A percentile compares a stretch with the other conserved stretches of the same genome.
These are phyloP conservation scores for Phytophthora pisi DNA, from an alignment of 352 stramenopile genomes.

Conservation along the genomic window DNA sequence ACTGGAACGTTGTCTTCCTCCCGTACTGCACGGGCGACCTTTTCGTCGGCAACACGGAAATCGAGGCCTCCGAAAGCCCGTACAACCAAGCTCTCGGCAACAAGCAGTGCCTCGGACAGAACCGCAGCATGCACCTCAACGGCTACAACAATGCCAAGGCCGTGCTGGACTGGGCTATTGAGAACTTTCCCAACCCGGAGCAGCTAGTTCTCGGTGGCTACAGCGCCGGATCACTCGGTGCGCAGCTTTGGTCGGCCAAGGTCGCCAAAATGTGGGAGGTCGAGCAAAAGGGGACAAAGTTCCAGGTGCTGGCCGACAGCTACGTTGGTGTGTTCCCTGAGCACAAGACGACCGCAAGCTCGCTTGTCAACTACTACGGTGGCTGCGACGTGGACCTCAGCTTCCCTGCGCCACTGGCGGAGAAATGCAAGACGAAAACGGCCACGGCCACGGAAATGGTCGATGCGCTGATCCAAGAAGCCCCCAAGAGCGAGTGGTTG, in stretches of 20 bases:
- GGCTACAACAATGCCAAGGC: constrained; percentile 65
- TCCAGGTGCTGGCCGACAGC: constrained; percentile 51
- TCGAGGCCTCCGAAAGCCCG: constrained; percentile 23
- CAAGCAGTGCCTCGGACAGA: constrained; percentile 37
- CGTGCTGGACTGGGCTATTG: constrained; percentile 55
- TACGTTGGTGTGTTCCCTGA: constrained; percentile 58
- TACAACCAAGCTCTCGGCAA: constrained; percentile 44
- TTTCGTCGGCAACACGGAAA: constrained; percentile 46
- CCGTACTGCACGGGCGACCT: constrained; percentile 75
- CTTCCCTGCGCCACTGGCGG: constrained; percentile 25
- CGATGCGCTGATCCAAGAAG: constrained; percentile 34
- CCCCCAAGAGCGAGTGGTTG: constrained; percentile 44
- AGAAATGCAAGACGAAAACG: constrained; percentile 37
- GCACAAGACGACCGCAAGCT: constrained; percentile 25
- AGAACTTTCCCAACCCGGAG: constrained; percentile 61
- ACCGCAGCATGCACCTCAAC: constrained; percentile 46
- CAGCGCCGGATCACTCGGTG: constrained; percentile 55
- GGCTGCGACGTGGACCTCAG: constrained; percentile 43
- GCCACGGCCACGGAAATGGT: constrained; percentile 39
- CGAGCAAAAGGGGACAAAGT: constrained; percentile 45
- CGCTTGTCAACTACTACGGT: constrained; percentile 57
- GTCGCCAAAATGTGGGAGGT: constrained; percentile 55
- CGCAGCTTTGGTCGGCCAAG: constrained; percentile 43
- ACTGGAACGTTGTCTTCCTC: constrained; percentile 75
- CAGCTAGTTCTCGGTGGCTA: constrained; percentile 53